Percentiles rank a stretch among this genome's conserved stretches.
phyloP scores from a whole-genome alignment of 805 yeast genomes.

The Yamadazyma laniorum region DNA sequence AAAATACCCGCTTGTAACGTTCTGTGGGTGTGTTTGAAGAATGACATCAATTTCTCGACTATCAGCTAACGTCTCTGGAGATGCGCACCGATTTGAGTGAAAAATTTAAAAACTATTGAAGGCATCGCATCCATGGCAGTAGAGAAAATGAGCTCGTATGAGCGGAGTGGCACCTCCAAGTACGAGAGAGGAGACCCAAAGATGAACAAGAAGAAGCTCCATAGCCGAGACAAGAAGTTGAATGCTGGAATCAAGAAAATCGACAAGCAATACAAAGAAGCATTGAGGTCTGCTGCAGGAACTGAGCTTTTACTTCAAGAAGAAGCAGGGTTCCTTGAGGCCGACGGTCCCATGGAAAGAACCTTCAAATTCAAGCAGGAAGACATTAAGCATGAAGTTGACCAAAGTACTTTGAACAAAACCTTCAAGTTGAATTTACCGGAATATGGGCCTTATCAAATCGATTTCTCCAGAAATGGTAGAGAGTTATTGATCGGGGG shows the following conservation, averaged over 20 bases:
- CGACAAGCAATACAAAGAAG: conserved; percentile 72
- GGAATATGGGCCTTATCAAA: conserved; percentile 81
- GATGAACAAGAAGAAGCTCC: conserved; percentile 21
- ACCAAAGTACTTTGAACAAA: conserved; percentile 70
- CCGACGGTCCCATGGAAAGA: conserved; percentile 89
- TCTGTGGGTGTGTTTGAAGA: neutral
- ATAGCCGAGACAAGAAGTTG: conserved; percentile 52
- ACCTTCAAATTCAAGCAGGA: conserved; percentile 82
- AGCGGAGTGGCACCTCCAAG: conserved; percentile 23
- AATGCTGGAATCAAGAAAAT: conserved; percentile 63
- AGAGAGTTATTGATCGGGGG: conserved; percentile 84
- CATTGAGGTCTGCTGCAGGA: conserved; percentile 78
- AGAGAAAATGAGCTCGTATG: conserved; percentile 21
- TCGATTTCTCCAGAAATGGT: conserved; percentile 86
- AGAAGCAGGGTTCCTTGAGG: conserved; percentile 81
- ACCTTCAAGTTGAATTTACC: conserved; percentile 68
- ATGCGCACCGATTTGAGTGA: no score
- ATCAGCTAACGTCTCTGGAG: no score
- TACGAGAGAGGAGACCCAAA: conserved; percentile 24
- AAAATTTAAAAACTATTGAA: neutral
- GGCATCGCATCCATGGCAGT: conserved; percentile 15
- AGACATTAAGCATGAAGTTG: conserved; percentile 76
- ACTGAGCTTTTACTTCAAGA: conserved; percentile 86
- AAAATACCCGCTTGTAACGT: conserved; percentile 3
- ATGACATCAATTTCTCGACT: neutral